Evolutionary conservation across 768 basidiomycete genomes (phyloP).

Genomic region (Termitomyces sp.): DNA sequence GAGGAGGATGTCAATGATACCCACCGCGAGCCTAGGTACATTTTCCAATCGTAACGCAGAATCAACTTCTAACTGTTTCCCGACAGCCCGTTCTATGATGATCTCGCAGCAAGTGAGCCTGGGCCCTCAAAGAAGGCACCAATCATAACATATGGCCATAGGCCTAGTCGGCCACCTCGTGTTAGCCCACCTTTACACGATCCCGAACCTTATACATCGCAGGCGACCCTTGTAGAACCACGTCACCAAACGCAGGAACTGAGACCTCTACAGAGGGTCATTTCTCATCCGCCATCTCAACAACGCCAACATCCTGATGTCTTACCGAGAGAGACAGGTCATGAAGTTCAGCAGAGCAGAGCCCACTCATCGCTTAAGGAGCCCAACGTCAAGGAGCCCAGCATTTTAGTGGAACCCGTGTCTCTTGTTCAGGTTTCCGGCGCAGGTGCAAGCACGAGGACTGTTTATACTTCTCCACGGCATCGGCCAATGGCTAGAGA

Average conservation of each 20-base stretch:
- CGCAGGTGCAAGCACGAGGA: not conserved
- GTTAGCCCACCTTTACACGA: not conserved
- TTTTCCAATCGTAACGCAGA: not conserved
- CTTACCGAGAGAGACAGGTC: not conserved
- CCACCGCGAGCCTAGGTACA: not conserved
- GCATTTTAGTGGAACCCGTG: not conserved
- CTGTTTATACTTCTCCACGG: not conserved
- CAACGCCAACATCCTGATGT: not conserved
- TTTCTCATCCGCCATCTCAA: not conserved
- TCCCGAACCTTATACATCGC: constrained; percentile 9
- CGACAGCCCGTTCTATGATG: not conserved
- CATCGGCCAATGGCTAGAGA: not conserved
- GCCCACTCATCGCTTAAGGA: not conserved
- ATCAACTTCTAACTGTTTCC: not conserved
- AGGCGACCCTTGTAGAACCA: constrained; percentile 12
- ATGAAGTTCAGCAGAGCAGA: not conserved
- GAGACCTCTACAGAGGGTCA: not conserved
- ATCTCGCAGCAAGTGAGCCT: not conserved
- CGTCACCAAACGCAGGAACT: not conserved
- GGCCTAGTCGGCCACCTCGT: not conserved
- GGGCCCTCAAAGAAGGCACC: constrained; percentile 1
- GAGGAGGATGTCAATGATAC: not conserved
- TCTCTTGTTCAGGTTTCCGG: not conserved
- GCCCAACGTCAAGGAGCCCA: not conserved
- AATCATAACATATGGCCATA: not conserved